These are phyloP conservation scores for Melampsora medusae DNA, from an alignment of 1,284 basidiomycete species.

Conservation along the genomic window DNA sequence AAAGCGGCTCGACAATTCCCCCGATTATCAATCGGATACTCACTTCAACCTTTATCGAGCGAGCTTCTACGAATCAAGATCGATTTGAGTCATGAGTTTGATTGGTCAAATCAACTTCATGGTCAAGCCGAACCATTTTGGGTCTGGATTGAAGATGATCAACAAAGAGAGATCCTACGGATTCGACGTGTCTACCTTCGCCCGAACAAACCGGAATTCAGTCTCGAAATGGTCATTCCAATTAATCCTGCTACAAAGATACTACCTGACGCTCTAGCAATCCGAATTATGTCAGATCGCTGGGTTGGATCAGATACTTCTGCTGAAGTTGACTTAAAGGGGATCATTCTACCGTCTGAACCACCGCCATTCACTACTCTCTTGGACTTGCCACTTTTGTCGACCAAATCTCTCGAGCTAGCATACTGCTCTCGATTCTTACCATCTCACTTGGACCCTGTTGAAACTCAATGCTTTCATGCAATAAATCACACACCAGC, in stretches of 20 bases:
- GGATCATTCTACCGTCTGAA: slow-evolving; percentile 72
- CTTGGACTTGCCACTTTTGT: slow-evolving; percentile 78
- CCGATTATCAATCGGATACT: slow-evolving; percentile 66
- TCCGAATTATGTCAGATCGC: slow-evolving; percentile 81
- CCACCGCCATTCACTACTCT: slow-evolving; percentile 67
- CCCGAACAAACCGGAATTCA: slow-evolving; percentile 61
- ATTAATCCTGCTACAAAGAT: slow-evolving; percentile 59
- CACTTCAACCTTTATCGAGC: slow-evolving; percentile 76
- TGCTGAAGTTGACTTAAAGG: slow-evolving; percentile 65
- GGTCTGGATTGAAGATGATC: slow-evolving; percentile 89
- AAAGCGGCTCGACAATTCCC: slow-evolving; percentile 85
- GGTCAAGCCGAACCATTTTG: slow-evolving; percentile 83
- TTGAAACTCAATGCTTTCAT: slow-evolving; percentile 44
- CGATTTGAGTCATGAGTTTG: slow-evolving; percentile 68
- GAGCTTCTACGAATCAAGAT: slow-evolving; percentile 79
- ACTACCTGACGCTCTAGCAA: slow-evolving; percentile 64
- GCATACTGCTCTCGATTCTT: slow-evolving; percentile 40
- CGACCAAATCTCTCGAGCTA: slow-evolving; percentile 62
- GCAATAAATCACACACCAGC: slow-evolving; percentile 30
- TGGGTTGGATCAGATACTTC: slow-evolving; percentile 92
- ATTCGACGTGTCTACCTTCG: slow-evolving; percentile 71
- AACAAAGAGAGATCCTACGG: slow-evolving; percentile 77
- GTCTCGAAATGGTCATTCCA: slow-evolving; percentile 77
- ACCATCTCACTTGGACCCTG: slow-evolving; percentile 18
- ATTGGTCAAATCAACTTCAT: slow-evolving; percentile 79